Evolutionary conservation across 345 rosid species (phyloP).

Genomic region (Ceriops zippeliana): DNA sequence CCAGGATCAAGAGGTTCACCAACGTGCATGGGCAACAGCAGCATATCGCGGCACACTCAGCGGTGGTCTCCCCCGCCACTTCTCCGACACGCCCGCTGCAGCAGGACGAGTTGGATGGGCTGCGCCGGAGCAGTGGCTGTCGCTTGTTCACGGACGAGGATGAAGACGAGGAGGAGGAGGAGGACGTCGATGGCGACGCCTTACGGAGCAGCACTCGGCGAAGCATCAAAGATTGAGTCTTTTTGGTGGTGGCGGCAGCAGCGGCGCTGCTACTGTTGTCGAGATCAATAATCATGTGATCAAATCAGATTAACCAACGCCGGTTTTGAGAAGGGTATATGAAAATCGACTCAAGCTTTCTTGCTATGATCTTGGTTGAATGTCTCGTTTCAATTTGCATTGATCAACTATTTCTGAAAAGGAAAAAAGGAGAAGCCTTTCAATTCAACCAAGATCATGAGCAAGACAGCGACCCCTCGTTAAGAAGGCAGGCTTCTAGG

Average conservation of each 20-base stretch:
- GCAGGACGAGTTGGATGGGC: slow-evolving; percentile 16
- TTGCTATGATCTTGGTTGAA: background rate
- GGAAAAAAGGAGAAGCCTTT: background rate
- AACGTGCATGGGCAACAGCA: slow-evolving; percentile 49
- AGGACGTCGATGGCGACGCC: background rate
- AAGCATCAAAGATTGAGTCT: background rate
- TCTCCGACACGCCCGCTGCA: slow-evolving; percentile 24
- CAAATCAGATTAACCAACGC: background rate
- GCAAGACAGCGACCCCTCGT: background rate
- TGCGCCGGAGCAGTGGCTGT: slow-evolving; percentile 10
- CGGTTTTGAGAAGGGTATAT: background rate
- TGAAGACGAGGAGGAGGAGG: background rate
- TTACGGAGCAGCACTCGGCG: background rate
- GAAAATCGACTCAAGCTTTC: background rate
- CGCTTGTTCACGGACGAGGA: slow-evolving; percentile 8
- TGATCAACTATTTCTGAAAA: background rate
- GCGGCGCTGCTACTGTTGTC: background rate
- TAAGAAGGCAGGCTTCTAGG: background rate
- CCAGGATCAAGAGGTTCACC: slow-evolving; percentile 28
- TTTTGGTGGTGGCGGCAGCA: background rate
- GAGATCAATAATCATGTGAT: background rate
- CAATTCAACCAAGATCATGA: background rate
- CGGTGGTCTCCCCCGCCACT: slow-evolving; percentile 43
- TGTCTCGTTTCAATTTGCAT: background rate
- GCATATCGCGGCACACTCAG: slow-evolving; percentile 45